phyloP scores from a whole-genome alignment of 2,329 filamentous ascomycete species.

The Claviceps sp. region DNA sequence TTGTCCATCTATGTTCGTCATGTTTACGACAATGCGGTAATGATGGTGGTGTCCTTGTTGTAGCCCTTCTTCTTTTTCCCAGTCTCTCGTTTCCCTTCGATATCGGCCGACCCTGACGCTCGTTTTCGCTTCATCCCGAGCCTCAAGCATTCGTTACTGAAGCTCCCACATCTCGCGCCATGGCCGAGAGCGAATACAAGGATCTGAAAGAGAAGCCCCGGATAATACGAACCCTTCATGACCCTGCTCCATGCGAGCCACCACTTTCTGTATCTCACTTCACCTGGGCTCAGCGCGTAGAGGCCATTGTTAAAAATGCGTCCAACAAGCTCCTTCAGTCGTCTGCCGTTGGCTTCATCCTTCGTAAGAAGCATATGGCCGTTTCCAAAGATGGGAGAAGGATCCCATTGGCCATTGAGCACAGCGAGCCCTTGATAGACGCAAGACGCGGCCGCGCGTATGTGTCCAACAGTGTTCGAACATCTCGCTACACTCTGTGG shows the following conservation, averaged over 20 bases:
- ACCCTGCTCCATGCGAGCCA: neutral
- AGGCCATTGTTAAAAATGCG: conserved; percentile 8
- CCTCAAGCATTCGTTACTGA: neutral
- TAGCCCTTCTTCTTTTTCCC: neutral
- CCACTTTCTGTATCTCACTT: neutral
- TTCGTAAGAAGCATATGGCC: conserved; percentile 54
- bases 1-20: neutral
- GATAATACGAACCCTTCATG: neutral
- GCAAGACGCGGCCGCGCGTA: conserved; percentile 35
- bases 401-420: conserved; percentile 28
- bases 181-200: conserved; percentile 2
- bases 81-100: neutral
- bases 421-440: conserved; percentile 30
- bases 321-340: conserved; percentile 20
- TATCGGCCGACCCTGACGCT: neutral
- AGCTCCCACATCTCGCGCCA: neutral
- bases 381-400: conserved; percentile 57
- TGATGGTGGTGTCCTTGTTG: neutral
- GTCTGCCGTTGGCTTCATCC: conserved; percentile 32
- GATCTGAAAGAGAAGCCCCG: conserved; percentile 2
- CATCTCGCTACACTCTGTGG: conserved; percentile 69
- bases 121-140: neutral
- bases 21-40: neutral
- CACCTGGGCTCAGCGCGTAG: conserved; percentile 1
- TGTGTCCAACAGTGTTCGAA: conserved; percentile 56